Base-by-base conservation (phyloP, 2,329 filamentous ascomycete genomes). In the Colletotrichum trifolii region DNA sequence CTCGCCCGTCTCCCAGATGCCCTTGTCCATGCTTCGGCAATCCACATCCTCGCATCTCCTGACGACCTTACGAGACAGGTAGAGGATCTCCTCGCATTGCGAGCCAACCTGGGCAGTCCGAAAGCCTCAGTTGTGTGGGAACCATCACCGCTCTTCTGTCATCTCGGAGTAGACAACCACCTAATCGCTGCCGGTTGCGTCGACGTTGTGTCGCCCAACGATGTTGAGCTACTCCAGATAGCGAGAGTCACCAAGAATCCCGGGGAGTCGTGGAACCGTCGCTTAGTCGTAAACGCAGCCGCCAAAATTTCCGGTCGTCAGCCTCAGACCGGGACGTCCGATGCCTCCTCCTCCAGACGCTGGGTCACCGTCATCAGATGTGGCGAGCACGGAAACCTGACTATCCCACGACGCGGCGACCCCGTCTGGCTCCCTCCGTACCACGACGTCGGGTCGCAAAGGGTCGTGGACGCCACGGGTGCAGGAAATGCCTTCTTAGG, bases 401-500 rank as follows among this genome's bases (percentile, higher is more conserved):
- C 45, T 8, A 38, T 60, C 4, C 43, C 52, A 17, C 42, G 25
- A 38, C 10, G 39, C 1, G 53, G 12, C 36, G 13, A 11, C 2
- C 34, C 35, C 5, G 8, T 49, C n/a, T 66, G 61, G 65, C 43
- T 55, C 6, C 61, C 61, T 12, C 38, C 65, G 35, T 67, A 55
- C 17, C 45, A 67, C 38, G 49, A 50, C 1, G 12, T 35, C 17
- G 50, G 45, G 13, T 60, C 52, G 1, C 35, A 42, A 0, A 36
- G 33, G 10, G 53, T 61, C 1, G 15, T 55, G 4, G 53, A 66
- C 15, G 36, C 46, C 2, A 66, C 53, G 7, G 57, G 53, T 4
- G 56, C 62, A 8, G 47, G 56, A 0, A 66, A 65, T 25, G 56
- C 48, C 11, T 67, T 67, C 11, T 52, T 66, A 8, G 65, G 57